Base-by-base conservation (phyloP, 169 alveolate species). In the Amoebophrya sp. region DNA sequence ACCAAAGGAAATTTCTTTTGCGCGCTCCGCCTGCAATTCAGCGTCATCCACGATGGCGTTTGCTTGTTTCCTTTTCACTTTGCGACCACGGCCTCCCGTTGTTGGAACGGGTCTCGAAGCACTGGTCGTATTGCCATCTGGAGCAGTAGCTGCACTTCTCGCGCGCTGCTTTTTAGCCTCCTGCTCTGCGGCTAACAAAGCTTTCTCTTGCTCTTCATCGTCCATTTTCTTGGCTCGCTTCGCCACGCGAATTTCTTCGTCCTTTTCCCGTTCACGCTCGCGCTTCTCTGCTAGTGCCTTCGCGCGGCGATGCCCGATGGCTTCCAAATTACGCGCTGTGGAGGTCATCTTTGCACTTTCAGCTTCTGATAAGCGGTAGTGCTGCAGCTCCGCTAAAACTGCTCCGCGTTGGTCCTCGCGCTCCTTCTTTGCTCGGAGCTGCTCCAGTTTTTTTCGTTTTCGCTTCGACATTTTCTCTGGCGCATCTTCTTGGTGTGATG, bases 391-490 rank as follows among this genome's bases (percentile, higher is more conserved):
- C 77, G 2, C 89, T n/a, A 91, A 26, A 34, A 91, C 77, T 33
- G 24, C 39, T 34, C 78, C 90, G 3, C 90, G 18, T 40, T 76
- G 36, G 26, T 47, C 90, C 6, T 10, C 33, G 38, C 83, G 41
- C 41, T 91, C 91, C 41, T 91, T 55, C 90, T 91, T 91, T 10
- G 53, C 26, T 90, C 78, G 93, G 47, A 90, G 40, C 91, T 91
- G 93, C 18, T 89, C 92, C 53, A 92, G 89, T 26, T 92, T 92
- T n/a, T 83, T 53, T 2, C 90, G 89, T 40, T 92, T 92, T 41
- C 92, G 0, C 90, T 92, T 92, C 77, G 89, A 41, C 92, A 92
- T 89, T 36, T 92, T 92, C 92, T 76, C 0, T 0, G 78, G 89
- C 41, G 77, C 93, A 12, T 78, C 93, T 65, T 39, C 77, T 40